Evolutionary conservation across 768 basidiomycete species (phyloP).

Genomic region (Kwoniella sp.): DNA sequence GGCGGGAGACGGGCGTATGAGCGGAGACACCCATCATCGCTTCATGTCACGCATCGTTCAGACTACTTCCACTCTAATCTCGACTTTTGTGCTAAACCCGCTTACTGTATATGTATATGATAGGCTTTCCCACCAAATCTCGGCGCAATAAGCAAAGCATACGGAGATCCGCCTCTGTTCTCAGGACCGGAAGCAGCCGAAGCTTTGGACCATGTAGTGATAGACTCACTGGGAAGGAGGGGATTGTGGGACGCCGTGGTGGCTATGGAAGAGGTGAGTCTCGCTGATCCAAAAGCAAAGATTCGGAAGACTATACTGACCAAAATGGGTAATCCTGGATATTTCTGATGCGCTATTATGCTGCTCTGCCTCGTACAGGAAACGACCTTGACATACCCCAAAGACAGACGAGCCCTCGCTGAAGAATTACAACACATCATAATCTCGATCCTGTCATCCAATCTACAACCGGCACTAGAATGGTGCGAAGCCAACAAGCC

Average conservation of each 20-base stretch:
- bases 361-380: slow-evolving; percentile 36
- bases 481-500: slow-evolving; percentile 72
- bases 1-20: no score
- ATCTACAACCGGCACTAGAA: slow-evolving; percentile 67
- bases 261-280: slow-evolving; percentile 40
- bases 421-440: slow-evolving; percentile 42
- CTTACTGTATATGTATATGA: no score
- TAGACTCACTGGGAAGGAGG: slow-evolving; percentile 48
- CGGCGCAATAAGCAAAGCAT: slow-evolving; percentile 39
- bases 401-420: slow-evolving; percentile 22
- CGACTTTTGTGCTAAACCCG: no score
- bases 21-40: no score
- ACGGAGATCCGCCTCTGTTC: slow-evolving; percentile 51
- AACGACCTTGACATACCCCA: slow-evolving; percentile 31
- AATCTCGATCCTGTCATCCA: slow-evolving; percentile 34
- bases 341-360: no score
- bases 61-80: no score
- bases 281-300: no score
- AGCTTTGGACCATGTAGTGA: slow-evolving; percentile 42
- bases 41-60: no score
- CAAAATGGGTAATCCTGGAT: no score
- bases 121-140: slow-evolving; percentile 48
- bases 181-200: slow-evolving; percentile 29
- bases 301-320: no score
- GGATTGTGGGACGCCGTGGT: slow-evolving; percentile 51